Evolutionary conservation across 2,329 filamentous ascomycete genomes (phyloP).

Genomic region (Gyromitra esculenta): DNA sequence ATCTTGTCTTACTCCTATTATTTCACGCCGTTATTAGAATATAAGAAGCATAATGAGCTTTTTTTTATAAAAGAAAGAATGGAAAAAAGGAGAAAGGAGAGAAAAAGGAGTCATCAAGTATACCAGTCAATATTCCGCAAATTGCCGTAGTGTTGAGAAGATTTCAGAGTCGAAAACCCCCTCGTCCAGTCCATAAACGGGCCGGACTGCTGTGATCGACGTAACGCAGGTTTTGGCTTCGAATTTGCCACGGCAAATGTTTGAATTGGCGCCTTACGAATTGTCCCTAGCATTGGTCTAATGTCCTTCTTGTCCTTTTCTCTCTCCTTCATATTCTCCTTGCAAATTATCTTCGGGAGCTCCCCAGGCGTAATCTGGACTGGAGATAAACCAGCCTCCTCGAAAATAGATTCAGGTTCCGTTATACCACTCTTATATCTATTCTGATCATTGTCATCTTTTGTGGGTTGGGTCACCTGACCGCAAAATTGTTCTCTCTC

Average conservation of each 20-base stretch:
- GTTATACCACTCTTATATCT: not conserved
- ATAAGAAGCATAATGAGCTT: not conserved
- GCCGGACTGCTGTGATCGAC: constrained; percentile 12
- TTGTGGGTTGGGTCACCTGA: not conserved
- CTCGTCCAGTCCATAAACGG: constrained; percentile 40
- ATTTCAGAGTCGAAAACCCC: constrained; percentile 16
- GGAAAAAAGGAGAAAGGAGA: too few relatives aligned
- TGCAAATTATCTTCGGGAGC: not conserved
- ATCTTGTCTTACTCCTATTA: constrained; percentile 42
- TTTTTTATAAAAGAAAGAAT: too few relatives aligned
- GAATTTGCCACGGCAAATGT: not conserved
- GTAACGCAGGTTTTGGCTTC: not conserved
- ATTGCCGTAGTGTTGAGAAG: constrained; percentile 38
- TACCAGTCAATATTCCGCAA: constrained; percentile 49
- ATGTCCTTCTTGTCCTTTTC: not conserved
- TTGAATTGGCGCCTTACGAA: not conserved
- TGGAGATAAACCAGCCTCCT: not conserved
- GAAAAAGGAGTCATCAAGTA: not conserved
- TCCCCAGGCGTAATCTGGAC: constrained; percentile 1
- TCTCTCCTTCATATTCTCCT: not conserved
- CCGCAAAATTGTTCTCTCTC: not conserved
- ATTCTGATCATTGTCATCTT: not conserved
- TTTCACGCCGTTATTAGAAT: constrained; percentile 20
- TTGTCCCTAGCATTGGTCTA: not conserved
- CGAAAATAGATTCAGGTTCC: not conserved